Evolutionary conservation across 2,329 filamentous ascomycete genomes (phyloP), one percentile per base, ranked within the genome.

Genomic region (Pestalotiopsis sp.): DNA sequence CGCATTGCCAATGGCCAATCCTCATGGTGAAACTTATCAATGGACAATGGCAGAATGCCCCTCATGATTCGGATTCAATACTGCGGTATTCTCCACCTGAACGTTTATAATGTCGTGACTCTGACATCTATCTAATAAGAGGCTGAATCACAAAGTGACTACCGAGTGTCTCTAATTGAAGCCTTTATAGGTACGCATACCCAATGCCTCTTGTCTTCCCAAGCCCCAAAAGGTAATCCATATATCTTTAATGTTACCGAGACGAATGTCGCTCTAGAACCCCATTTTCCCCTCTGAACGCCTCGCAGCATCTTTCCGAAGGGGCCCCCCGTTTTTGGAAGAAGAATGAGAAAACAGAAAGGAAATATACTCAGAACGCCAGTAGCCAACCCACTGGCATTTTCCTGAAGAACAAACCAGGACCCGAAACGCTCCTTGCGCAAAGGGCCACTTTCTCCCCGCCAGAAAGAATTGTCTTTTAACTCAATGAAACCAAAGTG

Each of bases 141-240:
- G 30, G 35, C 24, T 35, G n/a, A 61, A 26, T 39, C 30, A 11
- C 4, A n/a, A 35, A 61, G 26, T 35, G 58, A 39, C 38, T 35
- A 3, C 22, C 14, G 11, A 11, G 17, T 61, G 58, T 35, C 58
- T 35, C 58, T 4, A 61, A 39, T 17, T 20, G 44, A n/a, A 52
- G 14, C 20, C 6, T 14, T 11, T 35, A 20, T 20, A 61, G 17
- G 30, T 20, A 35, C n/a, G 58, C 58, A 35, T 35, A 17, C 17
- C 58, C 30, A 17, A 26, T 35, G 70, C 68, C 67, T 69, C 70
- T 35, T 69, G 56, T 17, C 66, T 64, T 56, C 26, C 48, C 68
- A 64, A 66, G 22, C 63, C 55, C 67, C 69, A 66, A 70, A 65
- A 71, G 72, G 72, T 73, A 73, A 73, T 73, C 72, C 71, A 35